Conservation (phyloP, 192 early-diverging fungal species). For the Rhizoclosmatium globosum region DNA sequence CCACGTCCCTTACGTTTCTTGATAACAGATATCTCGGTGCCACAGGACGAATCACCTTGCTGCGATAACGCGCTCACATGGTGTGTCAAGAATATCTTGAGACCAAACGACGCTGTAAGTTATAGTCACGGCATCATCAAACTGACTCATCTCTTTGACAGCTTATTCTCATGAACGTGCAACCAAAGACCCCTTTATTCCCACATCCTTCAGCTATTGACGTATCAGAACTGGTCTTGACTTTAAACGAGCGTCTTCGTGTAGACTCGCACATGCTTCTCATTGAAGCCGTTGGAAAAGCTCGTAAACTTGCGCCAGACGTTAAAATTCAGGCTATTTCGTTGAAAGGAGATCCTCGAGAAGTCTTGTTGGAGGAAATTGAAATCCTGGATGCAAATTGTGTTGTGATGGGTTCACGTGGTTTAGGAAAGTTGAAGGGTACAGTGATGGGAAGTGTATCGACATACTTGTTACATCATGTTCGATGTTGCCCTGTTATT, state of each 20-base stretch:
- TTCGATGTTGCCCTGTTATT: slow-evolving; percentile 24
- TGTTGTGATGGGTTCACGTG: slow-evolving; percentile 36
- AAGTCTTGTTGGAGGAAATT: not conserved
- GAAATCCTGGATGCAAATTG: slow-evolving; percentile 22
- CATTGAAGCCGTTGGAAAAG: slow-evolving; percentile 12
- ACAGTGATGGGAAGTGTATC: slow-evolving; percentile 27
- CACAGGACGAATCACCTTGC: slow-evolving; percentile 28
- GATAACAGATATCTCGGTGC: not conserved
- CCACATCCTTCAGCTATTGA: slow-evolving; percentile 7
- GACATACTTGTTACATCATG: slow-evolving; percentile 16
- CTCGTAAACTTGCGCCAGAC: not conserved
- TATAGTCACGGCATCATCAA: not conserved
- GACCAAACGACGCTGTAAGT: slow-evolving; percentile 27
- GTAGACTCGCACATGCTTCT: slow-evolving; percentile 19
- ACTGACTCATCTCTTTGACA: slow-evolving; percentile 3
- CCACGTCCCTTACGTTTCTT: not conserved
- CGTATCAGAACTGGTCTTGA: slow-evolving; percentile 24
- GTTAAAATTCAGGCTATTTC: slow-evolving; percentile 30
- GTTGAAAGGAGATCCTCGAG: not conserved
- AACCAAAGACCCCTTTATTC: slow-evolving; percentile 29
- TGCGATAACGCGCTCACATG: slow-evolving; percentile 34
- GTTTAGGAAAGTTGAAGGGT: slow-evolving; percentile 32
- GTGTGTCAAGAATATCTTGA: slow-evolving; percentile 33
- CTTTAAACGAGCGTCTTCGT: slow-evolving; percentile 20
- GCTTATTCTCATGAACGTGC: slow-evolving; percentile 29